Conservation (phyloP, 305 asterid species). For the Fraxinus ornus region DNA sequence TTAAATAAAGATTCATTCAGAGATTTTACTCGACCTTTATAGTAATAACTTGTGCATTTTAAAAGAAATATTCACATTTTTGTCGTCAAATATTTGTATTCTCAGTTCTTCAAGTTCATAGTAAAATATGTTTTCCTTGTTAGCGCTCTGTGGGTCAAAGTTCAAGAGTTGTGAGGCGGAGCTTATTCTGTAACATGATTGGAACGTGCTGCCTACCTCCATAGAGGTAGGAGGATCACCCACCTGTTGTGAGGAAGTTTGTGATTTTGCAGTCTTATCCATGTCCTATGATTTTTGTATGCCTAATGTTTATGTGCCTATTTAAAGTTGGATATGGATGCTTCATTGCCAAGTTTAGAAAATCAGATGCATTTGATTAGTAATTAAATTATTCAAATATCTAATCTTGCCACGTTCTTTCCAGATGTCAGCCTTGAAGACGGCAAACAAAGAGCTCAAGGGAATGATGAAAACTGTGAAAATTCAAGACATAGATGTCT, state of each 20-base stretch:
- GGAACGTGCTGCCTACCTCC: constrained; percentile 53
- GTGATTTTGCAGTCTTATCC: constrained; percentile 24
- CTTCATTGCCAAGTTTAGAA: constrained; percentile 22
- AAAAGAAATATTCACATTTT: constrained; percentile 5
- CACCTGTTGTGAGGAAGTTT: constrained; percentile 21
- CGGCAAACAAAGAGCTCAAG: constrained; percentile 87
- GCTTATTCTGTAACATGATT: constrained; percentile 25
- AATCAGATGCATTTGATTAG: constrained; percentile 12
- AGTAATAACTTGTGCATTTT: constrained; percentile 4
- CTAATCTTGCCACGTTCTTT: constrained; percentile 28
- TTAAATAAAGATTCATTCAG: background rate
- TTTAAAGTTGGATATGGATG: constrained; percentile 29
- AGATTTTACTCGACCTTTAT: constrained; percentile 9
- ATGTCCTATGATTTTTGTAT: constrained; percentile 22
- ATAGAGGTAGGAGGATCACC: constrained; percentile 41
- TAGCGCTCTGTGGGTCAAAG: constrained; percentile 53
- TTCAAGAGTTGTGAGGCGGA: constrained; percentile 29
- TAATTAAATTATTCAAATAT: constrained; percentile 6
- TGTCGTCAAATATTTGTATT: constrained; percentile 15
- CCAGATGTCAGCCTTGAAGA: constrained; percentile 95
- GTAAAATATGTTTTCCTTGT: constrained; percentile 51
- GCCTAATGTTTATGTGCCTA: constrained; percentile 3
- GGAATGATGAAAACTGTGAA: constrained; percentile 99
- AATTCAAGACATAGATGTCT: constrained; percentile 92
- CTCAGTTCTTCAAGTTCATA: constrained; percentile 34